A percentile compares a stretch with the other conserved stretches of the same genome.
Evolutionary conservation across 2,329 filamentous ascomycete genomes (phyloP).

Genomic region (Penicillium sp.): DNA sequence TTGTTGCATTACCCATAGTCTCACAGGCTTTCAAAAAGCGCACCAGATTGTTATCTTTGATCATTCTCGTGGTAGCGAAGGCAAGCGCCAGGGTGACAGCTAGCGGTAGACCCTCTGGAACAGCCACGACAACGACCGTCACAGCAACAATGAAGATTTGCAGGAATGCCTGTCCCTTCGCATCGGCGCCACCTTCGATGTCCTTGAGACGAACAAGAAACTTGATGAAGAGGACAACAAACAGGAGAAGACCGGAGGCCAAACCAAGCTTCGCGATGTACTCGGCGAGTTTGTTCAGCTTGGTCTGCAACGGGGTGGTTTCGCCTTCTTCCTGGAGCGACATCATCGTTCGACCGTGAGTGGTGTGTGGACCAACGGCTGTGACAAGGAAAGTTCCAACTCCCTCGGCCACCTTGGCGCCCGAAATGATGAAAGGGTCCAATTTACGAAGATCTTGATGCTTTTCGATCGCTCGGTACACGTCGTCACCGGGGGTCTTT

Average conservation of each 20-base stretch:
- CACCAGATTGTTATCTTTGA: slow-evolving; percentile 58
- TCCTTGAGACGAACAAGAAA: slow-evolving; percentile 59
- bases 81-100: slow-evolving; percentile 58
- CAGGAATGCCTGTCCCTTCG: slow-evolving; percentile 54
- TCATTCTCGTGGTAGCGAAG: slow-evolving; percentile 58
- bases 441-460: slow-evolving; percentile 57
- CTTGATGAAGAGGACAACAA: slow-evolving; percentile 72
- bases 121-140: slow-evolving; percentile 55
- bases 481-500: slow-evolving; percentile 60
- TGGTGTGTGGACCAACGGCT: slow-evolving; percentile 66
- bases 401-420: slow-evolving; percentile 70
- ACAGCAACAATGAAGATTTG: slow-evolving; percentile 55
- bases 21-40: slow-evolving; percentile 55
- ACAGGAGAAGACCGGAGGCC: slow-evolving; percentile 66
- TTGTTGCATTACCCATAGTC: slow-evolving; percentile 60
- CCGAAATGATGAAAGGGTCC: slow-evolving; percentile 76
- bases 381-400: slow-evolving; percentile 71
- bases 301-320: slow-evolving; percentile 71
- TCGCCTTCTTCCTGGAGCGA: slow-evolving; percentile 70
- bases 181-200: slow-evolving; percentile 41
- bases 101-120: slow-evolving; percentile 56
- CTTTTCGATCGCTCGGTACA: slow-evolving; percentile 57
- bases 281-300: slow-evolving; percentile 69
- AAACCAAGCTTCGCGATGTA: slow-evolving; percentile 73
- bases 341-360: slow-evolving; percentile 72